Evolutionary conservation across 768 basidiomycete genomes (phyloP).

Genomic region (Trametes sanguinea): DNA sequence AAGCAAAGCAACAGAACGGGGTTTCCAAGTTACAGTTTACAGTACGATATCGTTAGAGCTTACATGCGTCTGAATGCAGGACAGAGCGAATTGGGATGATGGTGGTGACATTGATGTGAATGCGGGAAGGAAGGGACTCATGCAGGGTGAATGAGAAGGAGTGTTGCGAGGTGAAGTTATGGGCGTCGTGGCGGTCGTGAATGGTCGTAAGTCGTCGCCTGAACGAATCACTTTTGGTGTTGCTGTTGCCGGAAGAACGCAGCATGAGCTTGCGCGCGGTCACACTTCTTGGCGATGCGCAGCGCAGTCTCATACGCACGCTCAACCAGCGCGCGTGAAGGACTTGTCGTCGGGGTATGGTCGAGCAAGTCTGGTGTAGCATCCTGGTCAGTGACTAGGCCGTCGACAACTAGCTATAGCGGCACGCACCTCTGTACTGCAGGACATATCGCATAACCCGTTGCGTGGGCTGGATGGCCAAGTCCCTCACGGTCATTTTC

Average conservation of each 20-base stretch:
- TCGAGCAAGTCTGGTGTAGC: slow-evolving; percentile 49
- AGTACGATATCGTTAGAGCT: background rate
- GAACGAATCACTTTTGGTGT: slow-evolving; percentile 16
- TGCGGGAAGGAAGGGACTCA: too few species aligned
- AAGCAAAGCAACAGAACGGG: slow-evolving; percentile 9
- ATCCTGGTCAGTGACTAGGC: slow-evolving; percentile 1
- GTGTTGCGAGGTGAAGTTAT: background rate
- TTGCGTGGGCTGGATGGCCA: slow-evolving; percentile 66
- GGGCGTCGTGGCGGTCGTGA: slow-evolving; percentile 6
- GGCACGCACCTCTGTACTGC: slow-evolving; percentile 54
- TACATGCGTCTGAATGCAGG: background rate
- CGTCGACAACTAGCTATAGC: background rate
- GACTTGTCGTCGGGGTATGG: slow-evolving; percentile 50
- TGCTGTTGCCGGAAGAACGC: slow-evolving; percentile 39
- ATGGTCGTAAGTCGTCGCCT: slow-evolving; percentile 9
- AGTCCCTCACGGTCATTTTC: slow-evolving; percentile 47
- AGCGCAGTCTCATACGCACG: slow-evolving; percentile 57
- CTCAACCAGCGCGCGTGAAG: slow-evolving; percentile 54
- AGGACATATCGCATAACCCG: slow-evolving; percentile 65
- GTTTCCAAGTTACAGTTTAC: slow-evolving; percentile 10
- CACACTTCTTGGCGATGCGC: slow-evolving; percentile 62
- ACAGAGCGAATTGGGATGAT: background rate
- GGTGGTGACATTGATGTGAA: background rate
- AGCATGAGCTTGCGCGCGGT: slow-evolving; percentile 58
- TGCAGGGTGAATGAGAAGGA: background rate